Conservation (phyloP, 768 basidiomycete genomes). For the Termitomyces sp. region DNA sequence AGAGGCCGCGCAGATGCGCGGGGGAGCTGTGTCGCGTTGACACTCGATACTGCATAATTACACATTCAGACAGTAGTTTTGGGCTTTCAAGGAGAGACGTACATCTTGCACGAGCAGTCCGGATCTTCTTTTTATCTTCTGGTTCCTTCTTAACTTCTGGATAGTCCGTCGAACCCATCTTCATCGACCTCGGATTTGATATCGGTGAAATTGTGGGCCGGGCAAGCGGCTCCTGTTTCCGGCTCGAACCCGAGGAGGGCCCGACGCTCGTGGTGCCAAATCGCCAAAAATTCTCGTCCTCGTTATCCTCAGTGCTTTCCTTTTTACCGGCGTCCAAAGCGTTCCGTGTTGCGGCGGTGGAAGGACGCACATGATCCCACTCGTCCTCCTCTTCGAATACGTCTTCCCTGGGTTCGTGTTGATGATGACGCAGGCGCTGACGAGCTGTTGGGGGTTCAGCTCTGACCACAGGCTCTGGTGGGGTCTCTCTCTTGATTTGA, state of each 20-base stretch:
- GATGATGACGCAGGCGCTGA: not conserved
- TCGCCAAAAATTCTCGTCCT: slow-evolving; percentile 9
- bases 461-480: not conserved
- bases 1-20: not conserved
- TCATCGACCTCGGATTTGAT: not conserved
- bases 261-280: not conserved
- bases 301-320: not conserved
- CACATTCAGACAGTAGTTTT: not conserved
- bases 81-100: not conserved
- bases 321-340: not conserved
- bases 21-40: not conserved
- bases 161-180: not conserved
- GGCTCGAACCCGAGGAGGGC: not conserved
- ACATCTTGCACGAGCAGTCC: not conserved
- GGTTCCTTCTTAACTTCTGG: not conserved
- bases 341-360: not conserved
- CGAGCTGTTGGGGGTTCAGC: not conserved
- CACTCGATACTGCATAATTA: not conserved
- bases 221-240: not conserved
- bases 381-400: not conserved
- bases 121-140: not conserved
- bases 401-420: not conserved
- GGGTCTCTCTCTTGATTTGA: not conserved
- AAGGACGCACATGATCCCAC: not conserved
- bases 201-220: not conserved